phyloP scores from a whole-genome alignment of 345 rosid species.

The Citrus glauca region DNA sequence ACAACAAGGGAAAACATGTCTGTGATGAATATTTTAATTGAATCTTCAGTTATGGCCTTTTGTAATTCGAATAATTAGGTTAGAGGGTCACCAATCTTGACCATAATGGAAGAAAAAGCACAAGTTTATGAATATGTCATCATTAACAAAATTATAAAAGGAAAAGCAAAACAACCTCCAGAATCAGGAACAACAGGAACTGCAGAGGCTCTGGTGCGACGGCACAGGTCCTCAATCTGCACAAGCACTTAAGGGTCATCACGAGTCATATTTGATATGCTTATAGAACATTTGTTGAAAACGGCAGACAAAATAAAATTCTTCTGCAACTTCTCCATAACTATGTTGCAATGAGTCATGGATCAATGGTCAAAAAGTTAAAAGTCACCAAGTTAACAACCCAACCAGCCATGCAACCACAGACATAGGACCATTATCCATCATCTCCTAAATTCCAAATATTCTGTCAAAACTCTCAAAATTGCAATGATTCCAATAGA shows the following conservation, averaged over 20 bases:
- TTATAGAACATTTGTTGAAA: background rate
- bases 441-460: background rate
- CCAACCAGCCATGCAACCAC: background rate
- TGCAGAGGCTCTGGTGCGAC: constrained; percentile 67
- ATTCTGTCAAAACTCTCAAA: background rate
- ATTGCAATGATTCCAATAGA: background rate
- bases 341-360: background rate
- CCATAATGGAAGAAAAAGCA: background rate
- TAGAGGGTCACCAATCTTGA: background rate
- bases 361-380: background rate
- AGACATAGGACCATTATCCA: background rate
- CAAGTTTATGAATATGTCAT: background rate
- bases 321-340: background rate
- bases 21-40: background rate
- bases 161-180: constrained; percentile 52
- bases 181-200: constrained; percentile 89
- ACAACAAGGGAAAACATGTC: background rate
- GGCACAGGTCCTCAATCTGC: constrained; percentile 90
- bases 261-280: background rate
- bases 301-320: background rate
- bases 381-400: background rate
- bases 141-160: constrained; percentile 11
- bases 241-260: constrained; percentile 7
- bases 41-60: background rate
- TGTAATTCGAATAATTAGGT: background rate